Conservation (phyloP, 495 filamentous ascomycete genomes). For the Amphirosellinia nigrospora region DNA sequence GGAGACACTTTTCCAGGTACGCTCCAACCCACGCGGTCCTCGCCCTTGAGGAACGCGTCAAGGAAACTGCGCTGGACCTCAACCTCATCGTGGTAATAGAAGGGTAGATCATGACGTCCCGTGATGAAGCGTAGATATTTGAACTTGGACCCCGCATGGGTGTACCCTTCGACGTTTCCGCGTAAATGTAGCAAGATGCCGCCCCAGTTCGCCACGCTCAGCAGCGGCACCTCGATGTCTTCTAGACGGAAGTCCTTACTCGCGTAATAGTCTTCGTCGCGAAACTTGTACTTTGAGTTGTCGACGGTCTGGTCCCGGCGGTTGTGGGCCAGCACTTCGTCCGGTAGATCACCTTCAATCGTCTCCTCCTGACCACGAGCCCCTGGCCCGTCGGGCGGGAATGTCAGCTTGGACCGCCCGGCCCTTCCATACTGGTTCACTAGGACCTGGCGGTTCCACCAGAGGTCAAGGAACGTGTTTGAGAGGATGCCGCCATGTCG, state of each 20-base stretch:
- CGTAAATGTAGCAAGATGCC: constrained; percentile 67
- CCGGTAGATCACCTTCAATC: constrained; percentile 59
- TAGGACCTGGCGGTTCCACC: constrained; percentile 70
- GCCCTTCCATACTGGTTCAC: constrained; percentile 66
- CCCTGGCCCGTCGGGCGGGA: constrained; percentile 45
- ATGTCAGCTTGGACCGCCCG: constrained; percentile 35
- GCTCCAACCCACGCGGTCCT: constrained; percentile 66
- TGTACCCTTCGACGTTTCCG: constrained; percentile 69
- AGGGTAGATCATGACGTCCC: constrained; percentile 72
- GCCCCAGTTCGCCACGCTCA: constrained; percentile 71
- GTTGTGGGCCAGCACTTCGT: constrained; percentile 57
- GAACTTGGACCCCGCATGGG: constrained; percentile 61
- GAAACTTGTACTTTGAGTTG: constrained; percentile 59
- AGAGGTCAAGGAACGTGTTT: constrained; percentile 66
- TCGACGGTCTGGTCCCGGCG: constrained; percentile 66
- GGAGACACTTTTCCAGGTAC: constrained; percentile 58
- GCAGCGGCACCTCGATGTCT: constrained; percentile 67
- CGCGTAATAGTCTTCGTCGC: constrained; percentile 67
- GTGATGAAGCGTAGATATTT: constrained; percentile 73
- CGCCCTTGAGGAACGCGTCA: constrained; percentile 69
- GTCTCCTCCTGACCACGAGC: constrained; percentile 58
- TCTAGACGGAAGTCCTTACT: constrained; percentile 64
- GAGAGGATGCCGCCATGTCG: constrained; percentile 71
- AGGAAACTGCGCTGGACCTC: constrained; percentile 69
- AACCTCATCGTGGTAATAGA: constrained; percentile 71